Percentiles rank a stretch among this genome's conserved stretches.
Evolutionary conservation across 176 grass and related monocot species (phyloP).

Genomic region (Bolboschoenus planiculmis): DNA sequence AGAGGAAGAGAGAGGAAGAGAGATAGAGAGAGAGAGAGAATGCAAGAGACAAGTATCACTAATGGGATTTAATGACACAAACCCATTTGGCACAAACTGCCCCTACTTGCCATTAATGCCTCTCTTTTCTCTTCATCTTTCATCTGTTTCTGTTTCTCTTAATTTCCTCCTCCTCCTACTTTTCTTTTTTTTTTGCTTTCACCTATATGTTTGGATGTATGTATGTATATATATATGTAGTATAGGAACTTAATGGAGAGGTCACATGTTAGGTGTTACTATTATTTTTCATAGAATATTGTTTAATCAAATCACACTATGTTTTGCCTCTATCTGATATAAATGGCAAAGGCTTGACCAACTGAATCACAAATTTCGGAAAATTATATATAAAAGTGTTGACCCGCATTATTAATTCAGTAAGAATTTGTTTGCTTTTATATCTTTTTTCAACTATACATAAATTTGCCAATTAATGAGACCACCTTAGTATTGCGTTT

Average conservation of each 20-base stretch:
- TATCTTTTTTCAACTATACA: too few relatives aligned
- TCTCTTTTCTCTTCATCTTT: constrained; percentile 19
- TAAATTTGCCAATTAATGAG: background rate
- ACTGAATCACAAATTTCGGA: background rate
- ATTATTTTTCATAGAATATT: background rate
- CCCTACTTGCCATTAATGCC: constrained; percentile 32
- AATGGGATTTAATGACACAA: constrained; percentile 72
- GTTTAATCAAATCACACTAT: background rate
- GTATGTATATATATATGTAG: too few relatives aligned
- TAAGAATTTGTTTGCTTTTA: background rate
- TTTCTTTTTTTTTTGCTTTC: background rate
- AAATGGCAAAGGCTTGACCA: background rate
- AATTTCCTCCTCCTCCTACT: background rate
- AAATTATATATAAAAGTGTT: background rate
- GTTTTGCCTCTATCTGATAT: background rate
- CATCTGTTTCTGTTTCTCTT: background rate
- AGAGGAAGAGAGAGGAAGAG: too few relatives aligned
- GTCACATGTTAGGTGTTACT: background rate
- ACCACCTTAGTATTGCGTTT: background rate
- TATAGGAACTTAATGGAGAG: background rate
- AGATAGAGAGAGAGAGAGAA: background rate
- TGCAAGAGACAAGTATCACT: constrained; percentile 25
- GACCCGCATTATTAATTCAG: background rate
- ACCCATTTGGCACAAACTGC: constrained; percentile 49
- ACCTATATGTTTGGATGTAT: background rate